Evolutionary conservation across 768 basidiomycete species (phyloP).

Genomic region (Rhizopogon vulgaris): DNA sequence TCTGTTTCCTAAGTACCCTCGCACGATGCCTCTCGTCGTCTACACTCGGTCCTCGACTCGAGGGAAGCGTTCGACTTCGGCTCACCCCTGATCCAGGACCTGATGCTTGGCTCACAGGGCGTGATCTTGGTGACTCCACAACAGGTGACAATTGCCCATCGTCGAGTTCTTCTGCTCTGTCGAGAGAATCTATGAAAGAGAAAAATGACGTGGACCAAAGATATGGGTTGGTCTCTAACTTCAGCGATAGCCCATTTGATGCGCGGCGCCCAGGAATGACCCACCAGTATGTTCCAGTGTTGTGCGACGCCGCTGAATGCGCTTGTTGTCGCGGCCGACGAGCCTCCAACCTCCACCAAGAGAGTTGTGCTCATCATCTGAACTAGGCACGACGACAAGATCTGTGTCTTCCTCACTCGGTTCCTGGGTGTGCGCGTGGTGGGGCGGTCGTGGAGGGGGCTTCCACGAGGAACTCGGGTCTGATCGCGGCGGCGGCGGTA

Average conservation of each 20-base stretch:
- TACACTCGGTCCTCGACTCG: constrained; percentile 11
- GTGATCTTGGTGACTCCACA: constrained; percentile 34
- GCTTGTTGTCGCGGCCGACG: constrained; percentile 33
- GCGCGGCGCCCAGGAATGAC: constrained; percentile 27
- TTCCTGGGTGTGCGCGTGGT: constrained; percentile 4
- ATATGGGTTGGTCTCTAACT: constrained; percentile 4
- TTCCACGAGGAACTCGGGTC: constrained; percentile 25
- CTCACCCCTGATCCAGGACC: constrained; percentile 32
- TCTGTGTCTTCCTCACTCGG: constrained; percentile 39
- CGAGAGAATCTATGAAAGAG: constrained; percentile 14
- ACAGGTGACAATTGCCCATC: constrained; percentile 41
- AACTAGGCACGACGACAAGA: constrained; percentile 35
- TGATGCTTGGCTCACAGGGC: constrained; percentile 21
- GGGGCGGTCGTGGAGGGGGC: constrained; percentile 8
- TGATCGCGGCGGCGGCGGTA: constrained; percentile 57
- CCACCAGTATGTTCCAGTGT: constrained; percentile 40
- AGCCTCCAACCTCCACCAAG: constrained; percentile 50
- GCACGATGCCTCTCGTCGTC: constrained; percentile 33
- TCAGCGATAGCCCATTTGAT: constrained; percentile 23
- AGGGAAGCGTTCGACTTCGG: constrained; percentile 64
- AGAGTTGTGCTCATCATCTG: constrained; percentile 43
- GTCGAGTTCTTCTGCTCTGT: constrained; percentile 20
- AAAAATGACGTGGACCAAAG: constrained; percentile 9
- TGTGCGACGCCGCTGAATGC: constrained; percentile 50
- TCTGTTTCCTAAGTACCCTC: constrained; percentile 47